Conservation (phyloP, 176 grass and related monocot species). For the Oryza meyeriana region DNA sequence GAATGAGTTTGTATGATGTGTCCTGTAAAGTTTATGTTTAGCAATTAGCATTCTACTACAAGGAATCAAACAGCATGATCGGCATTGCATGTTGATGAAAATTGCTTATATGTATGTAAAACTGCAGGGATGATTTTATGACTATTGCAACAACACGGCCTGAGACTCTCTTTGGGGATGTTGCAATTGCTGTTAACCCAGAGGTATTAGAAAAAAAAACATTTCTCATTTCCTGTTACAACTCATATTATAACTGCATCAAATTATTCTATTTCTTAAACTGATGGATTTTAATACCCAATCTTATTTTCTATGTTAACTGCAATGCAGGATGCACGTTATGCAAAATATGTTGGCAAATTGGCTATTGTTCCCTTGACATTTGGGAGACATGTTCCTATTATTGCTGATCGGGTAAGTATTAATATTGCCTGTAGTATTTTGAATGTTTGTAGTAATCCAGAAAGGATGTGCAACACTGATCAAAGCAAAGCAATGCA, state of each 20-base stretch:
- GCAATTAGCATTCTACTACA: background rate
- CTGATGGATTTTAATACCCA: background rate
- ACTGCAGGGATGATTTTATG: constrained; percentile 77
- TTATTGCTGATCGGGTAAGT: constrained; percentile 89
- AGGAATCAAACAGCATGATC: constrained; percentile 9
- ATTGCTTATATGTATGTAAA: constrained; percentile 4
- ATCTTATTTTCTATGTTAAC: constrained; percentile 11
- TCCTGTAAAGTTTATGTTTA: background rate
- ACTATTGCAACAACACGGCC: constrained; percentile 95
- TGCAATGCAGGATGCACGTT: constrained; percentile 77
- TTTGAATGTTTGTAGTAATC: constrained; percentile 20
- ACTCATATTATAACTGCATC: background rate
- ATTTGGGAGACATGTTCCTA: constrained; percentile 92
- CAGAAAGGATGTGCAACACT: background rate
- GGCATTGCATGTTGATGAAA: constrained; percentile 2
- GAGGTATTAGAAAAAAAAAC: constrained; percentile 42
- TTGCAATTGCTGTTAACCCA: constrained; percentile 92
- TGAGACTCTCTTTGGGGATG: constrained; percentile 96
- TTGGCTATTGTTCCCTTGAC: constrained; percentile 97
- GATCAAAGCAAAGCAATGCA: constrained; percentile 26
- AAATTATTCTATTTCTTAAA: constrained; percentile 27
- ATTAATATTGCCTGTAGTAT: constrained; percentile 14
- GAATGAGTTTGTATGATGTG: background rate
- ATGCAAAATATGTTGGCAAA: constrained; percentile 74
- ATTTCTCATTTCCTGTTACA: background rate